These are phyloP conservation scores for Globisporangium middletonii DNA, from an alignment of 352 stramenopile genomes.

Conservation along the genomic window DNA sequence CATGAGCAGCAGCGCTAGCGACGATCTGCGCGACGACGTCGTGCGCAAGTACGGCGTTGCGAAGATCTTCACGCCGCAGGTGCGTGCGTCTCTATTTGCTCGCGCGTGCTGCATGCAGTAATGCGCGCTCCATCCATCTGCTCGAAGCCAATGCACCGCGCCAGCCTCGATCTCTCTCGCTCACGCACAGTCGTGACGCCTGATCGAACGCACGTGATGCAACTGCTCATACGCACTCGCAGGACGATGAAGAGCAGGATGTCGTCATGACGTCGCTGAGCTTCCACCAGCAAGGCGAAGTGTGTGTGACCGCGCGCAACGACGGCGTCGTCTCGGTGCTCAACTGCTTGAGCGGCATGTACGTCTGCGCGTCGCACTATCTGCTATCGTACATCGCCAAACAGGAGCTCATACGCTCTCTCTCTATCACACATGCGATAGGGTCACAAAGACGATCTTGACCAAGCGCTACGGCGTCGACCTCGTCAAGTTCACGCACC, in stretches of 20 bases:
- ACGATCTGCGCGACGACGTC: conserved; percentile 49
- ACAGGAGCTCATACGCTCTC: not conserved
- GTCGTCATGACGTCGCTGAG: conserved; percentile 52
- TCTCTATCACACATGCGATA: conserved; percentile 13
- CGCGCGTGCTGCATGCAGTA: not conserved
- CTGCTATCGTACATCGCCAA: not conserved
- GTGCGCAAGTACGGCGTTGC: conserved; percentile 62
- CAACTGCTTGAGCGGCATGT: conserved; percentile 81
- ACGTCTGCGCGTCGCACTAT: conserved; percentile 11
- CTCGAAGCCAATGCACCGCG: too few species aligned
- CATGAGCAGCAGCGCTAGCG: conserved; percentile 16
- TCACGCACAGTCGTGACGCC: not conserved
- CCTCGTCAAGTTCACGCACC: conserved; percentile 74
- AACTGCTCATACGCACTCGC: not conserved
- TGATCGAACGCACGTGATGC: not conserved
- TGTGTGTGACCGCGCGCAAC: conserved; percentile 67
- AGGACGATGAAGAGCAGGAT: conserved; percentile 66
- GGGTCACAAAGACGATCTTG: conserved; percentile 80
- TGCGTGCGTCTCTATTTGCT: conserved; percentile 9
- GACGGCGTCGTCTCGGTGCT: conserved; percentile 77
- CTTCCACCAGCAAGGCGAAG: conserved; percentile 77
- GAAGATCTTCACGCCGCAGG: conserved; percentile 60
- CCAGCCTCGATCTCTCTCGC: not conserved
- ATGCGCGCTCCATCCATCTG: too few species aligned
- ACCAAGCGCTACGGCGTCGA: conserved; percentile 82